Percentiles rank a stretch among this genome's conserved stretches.
phyloP scores from a whole-genome alignment of 805 yeast genomes.

The Debaryomyces maramus region DNA sequence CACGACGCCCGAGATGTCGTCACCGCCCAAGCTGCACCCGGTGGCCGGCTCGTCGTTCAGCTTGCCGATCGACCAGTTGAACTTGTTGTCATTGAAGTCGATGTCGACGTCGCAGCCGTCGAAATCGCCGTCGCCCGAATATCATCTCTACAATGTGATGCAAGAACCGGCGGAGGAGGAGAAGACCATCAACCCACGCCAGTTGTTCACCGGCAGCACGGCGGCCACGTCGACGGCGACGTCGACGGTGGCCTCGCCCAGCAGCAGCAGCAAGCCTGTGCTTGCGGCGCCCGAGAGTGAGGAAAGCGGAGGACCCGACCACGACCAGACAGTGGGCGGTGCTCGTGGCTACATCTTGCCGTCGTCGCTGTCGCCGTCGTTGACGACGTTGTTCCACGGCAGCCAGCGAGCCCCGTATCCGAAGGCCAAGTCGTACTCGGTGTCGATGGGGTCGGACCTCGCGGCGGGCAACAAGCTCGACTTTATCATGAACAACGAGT shows the following conservation, averaged over 20 bases:
- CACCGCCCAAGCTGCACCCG: slow-evolving; percentile 3
- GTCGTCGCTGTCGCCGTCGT: slow-evolving; percentile 12
- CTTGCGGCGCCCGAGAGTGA: not conserved
- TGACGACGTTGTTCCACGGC: slow-evolving; percentile 10
- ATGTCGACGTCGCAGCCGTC: slow-evolving; percentile 8
- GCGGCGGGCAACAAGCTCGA: slow-evolving; percentile 13
- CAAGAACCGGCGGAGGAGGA: slow-evolving; percentile 12
- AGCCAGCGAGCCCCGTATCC: not conserved
- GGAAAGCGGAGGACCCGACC: too few species aligned
- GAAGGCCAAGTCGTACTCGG: slow-evolving; percentile 3
- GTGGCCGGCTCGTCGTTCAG: not conserved
- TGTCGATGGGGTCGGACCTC: slow-evolving; percentile 4
- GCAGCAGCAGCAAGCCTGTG: not conserved
- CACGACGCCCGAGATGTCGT: slow-evolving; percentile 5
- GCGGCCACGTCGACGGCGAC: slow-evolving; percentile 7
- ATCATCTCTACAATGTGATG: slow-evolving; percentile 4
- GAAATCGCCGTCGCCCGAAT: slow-evolving; percentile 19
- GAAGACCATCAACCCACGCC: slow-evolving; percentile 35
- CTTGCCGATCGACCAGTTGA: slow-evolving; percentile 26
- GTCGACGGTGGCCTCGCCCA: not conserved
- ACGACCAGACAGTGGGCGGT: not conserved
- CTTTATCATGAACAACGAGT: slow-evolving; percentile 39
- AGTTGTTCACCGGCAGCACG: slow-evolving; percentile 18
- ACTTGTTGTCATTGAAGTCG: slow-evolving; percentile 21
- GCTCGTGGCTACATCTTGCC: slow-evolving; percentile 1